Conservation (phyloP, 257 asterid species). For the Echites panduratus region DNA sequence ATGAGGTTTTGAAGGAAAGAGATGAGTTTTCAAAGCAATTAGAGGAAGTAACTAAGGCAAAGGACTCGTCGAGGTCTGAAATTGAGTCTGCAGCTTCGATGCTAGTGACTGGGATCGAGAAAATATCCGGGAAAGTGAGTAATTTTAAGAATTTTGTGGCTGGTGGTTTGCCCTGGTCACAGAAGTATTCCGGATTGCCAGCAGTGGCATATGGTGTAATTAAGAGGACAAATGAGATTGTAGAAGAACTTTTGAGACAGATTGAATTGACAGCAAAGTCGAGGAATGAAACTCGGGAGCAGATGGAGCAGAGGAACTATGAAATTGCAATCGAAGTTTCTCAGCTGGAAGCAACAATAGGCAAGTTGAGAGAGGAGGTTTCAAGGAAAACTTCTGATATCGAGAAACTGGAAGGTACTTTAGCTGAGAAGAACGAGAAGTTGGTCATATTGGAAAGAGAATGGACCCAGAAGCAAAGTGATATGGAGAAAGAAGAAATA, state of each 20-base stretch:
- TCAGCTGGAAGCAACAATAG: constrained; percentile 71
- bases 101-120: constrained; percentile 87
- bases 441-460: constrained; percentile 46
- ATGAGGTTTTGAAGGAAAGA: constrained; percentile 42
- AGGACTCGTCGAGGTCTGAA: constrained; percentile 56
- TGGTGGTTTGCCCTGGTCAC: constrained; percentile 75
- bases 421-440: constrained; percentile 52
- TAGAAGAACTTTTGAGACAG: constrained; percentile 80
- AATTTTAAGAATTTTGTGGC: constrained; percentile 65
- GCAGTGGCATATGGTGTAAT: constrained; percentile 91
- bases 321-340: constrained; percentile 98
- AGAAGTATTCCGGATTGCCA: constrained; percentile 83
- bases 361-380: constrained; percentile 72
- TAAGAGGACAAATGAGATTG: constrained; percentile 86
- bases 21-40: constrained; percentile 50
- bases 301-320: constrained; percentile 86
- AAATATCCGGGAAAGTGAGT: constrained; percentile 77
- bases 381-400: constrained; percentile 44
- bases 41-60: constrained; percentile 54
- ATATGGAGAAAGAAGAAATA: constrained; percentile 48
- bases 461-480: constrained; percentile 39
- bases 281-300: constrained; percentile 73
- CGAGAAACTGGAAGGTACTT: constrained; percentile 38
- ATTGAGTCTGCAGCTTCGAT: constrained; percentile 83
- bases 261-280: constrained; percentile 56